Evolutionary conservation across 2,329 filamentous ascomycete species (phyloP), one percentile per base, ranked within the genome.

Genomic region (Fonsecaea pugnacius): DNA sequence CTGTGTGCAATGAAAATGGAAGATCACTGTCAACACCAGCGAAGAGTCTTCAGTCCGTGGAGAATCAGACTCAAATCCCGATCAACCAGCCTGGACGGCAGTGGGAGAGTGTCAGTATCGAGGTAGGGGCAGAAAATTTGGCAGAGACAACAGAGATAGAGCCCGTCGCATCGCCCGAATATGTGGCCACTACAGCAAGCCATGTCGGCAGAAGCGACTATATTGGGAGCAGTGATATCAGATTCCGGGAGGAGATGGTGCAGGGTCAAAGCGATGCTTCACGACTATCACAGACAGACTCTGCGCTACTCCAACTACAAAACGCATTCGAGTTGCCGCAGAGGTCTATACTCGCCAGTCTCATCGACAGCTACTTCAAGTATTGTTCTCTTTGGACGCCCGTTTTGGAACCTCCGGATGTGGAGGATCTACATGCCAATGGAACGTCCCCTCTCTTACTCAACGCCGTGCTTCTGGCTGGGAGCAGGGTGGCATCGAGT

Each of bases 341-440:
- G 24, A 56, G 62, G 18, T 64, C 62, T n/a, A 24, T 64, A n/a
- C 38, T 46, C 4, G 57, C 57, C 12, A 64, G 57, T 43, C 57
- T 64, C 6, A 18, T 64, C n/a, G 62, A 64, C 43, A 36, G 38
- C 51, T 64, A 43, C 57, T 56, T 60, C 50, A 30, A 55, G 36
- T 60, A 58, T 57, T 64, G 62, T 50, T 64, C 62, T n/a, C 36
- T 38, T n/a, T 64, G 62, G 62, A 60, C 57, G 5, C 62, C 62
- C 4, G n/a, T 64, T 7, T 27, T 64, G 12, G 62, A 64, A 6
- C 46, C 14, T 24, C 10, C 56, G n/a, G 40, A 36, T 12, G 50
- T 64, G 14, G 57, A 60, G 30, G 43, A 43, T 33, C 32, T 58
- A 32, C 38, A 38, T 18, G 14, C 21, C 30, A 52, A 52, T 18